Percentiles rank a stretch among this genome's conserved stretches.
Conservation (phyloP, 1,139 yeast species). For the Debaryomycetaceae sp. region DNA sequence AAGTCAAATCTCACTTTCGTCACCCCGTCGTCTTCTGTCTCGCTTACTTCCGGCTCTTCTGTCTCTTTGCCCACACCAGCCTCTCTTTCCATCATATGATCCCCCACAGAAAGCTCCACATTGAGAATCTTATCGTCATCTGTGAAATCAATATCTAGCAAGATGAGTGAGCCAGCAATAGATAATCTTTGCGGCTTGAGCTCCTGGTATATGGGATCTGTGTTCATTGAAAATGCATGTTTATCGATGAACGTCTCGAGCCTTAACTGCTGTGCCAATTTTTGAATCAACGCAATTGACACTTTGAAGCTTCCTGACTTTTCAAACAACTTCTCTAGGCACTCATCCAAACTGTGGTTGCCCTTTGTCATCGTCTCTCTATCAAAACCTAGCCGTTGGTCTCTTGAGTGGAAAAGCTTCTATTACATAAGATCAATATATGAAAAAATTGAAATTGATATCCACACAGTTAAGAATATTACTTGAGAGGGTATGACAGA, state of each 20-base stretch:
- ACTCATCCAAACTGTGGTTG: conserved; percentile 22
- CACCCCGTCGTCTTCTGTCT: conserved; percentile 3
- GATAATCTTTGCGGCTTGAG: conserved; percentile 26
- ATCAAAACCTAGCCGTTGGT: neutral
- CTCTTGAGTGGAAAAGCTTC: neutral
- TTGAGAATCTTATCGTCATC: conserved; percentile 22
- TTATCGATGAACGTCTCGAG: conserved; percentile 44
- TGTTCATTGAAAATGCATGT: conserved; percentile 27
- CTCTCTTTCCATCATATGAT: conserved; percentile 11
- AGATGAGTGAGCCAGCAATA: conserved; percentile 41
- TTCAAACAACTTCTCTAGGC: conserved; percentile 30
- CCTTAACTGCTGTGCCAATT: conserved; percentile 39
- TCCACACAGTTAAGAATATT: neutral
- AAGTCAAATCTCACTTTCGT: conserved; percentile 6
- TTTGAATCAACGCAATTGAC: conserved; percentile 39
- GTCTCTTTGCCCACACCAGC: conserved; percentile 1
- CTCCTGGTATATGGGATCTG: conserved; percentile 6
- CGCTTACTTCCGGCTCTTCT: conserved; percentile 1
- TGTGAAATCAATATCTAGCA: conserved; percentile 41
- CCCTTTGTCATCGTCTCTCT: conserved; percentile 8
- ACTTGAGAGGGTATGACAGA: neutral
- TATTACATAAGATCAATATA: neutral
- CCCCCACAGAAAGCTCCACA: conserved; percentile 38
- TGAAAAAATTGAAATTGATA: neutral
- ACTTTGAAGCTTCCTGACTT: conserved; percentile 28